These are phyloP conservation scores for Hemerocallis citrina DNA, from an alignment of 106 monocot species.

Conservation along the genomic window DNA sequence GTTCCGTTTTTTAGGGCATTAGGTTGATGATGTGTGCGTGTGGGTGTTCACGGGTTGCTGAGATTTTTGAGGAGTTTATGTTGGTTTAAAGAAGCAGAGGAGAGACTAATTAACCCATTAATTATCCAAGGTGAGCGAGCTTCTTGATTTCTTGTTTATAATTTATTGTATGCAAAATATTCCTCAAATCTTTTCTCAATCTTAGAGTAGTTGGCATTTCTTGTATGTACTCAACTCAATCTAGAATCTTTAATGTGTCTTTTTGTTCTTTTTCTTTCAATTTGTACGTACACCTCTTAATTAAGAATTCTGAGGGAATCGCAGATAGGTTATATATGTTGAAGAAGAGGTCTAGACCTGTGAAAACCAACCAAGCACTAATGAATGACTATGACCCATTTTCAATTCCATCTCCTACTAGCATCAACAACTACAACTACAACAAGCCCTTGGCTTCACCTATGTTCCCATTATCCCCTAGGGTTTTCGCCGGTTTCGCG, in stretches of 20 bases:
- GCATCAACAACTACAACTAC: neutral
- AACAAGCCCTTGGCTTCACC: neutral
- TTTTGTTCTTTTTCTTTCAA: neutral
- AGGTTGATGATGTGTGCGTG: neutral
- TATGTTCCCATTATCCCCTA: slow-evolving; percentile 16
- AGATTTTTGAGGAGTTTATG: no score
- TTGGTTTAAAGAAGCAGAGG: no score
- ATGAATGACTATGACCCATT: neutral
- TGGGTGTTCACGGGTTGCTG: neutral
- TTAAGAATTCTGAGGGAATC: neutral
- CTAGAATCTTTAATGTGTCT: neutral
- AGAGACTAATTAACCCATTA: no score
- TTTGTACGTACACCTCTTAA: neutral
- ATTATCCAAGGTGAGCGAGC: no score
- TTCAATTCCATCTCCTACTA: slow-evolving; percentile 4
- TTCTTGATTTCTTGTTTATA: no score
- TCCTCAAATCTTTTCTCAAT: no score
- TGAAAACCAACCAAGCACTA: neutral
- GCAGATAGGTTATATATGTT: neutral
- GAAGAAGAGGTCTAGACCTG: slow-evolving; percentile 9
- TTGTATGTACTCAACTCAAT: no score
- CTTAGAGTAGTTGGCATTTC: no score
- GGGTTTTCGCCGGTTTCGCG: slow-evolving; percentile 6
- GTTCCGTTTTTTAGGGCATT: neutral
- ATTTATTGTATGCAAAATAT: no score